Base-by-base conservation (phyloP, 108 stramenopile species). In the Aureococcus anophagefferens region DNA sequence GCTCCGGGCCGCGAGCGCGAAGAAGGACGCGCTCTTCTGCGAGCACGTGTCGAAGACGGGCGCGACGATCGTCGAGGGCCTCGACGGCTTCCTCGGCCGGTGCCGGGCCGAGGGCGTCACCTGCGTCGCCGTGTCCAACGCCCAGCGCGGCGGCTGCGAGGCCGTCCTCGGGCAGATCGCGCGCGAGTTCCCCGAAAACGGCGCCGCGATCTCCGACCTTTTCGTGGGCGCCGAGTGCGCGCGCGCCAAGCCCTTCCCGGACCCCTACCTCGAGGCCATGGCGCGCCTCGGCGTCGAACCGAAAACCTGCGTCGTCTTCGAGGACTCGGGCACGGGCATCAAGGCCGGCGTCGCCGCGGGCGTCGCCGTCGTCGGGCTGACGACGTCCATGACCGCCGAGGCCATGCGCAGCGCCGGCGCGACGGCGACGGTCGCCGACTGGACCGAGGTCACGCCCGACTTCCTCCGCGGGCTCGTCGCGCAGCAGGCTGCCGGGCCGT, bases 111-210 rank as follows among this genome's bases (percentile, higher is more conserved):
- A 59, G 51, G 13, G 13, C 3, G 1, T 59, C 21, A 3, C 21
- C 17, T 59, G 51, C 51, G 17, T 18, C 51, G 51, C 51, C 21
- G 51, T 59, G 51, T 59, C 51, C 21, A 59, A 59, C 51, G 51
- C 51, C 21, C 51, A 59, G 51, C 51, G 51, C 51, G 51, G 51
- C 14, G 51, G 51, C 51, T 59, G 51, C 51, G 51, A 59, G 51
- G 51, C 51, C 25, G 25, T 59, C 1, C 25, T 59, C 1, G 25
- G 25, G 21, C 51, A 25, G 7, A 1, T 59, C 21, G 13, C 5
- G 40, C 0, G 21, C 7, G 21, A 59, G 7, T 25, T 3, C 51
- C 51, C 25, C 51, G 51, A 59, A 1, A 1, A 18, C 21, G 17
- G 21, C 3, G 17, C 14, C 17, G 51, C 51, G 25, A 59, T 59